Percentiles rank a stretch among this genome's conserved stretches.
phyloP scores from a whole-genome alignment of 352 stramenopile species.

The Pythium guiyangense region DNA sequence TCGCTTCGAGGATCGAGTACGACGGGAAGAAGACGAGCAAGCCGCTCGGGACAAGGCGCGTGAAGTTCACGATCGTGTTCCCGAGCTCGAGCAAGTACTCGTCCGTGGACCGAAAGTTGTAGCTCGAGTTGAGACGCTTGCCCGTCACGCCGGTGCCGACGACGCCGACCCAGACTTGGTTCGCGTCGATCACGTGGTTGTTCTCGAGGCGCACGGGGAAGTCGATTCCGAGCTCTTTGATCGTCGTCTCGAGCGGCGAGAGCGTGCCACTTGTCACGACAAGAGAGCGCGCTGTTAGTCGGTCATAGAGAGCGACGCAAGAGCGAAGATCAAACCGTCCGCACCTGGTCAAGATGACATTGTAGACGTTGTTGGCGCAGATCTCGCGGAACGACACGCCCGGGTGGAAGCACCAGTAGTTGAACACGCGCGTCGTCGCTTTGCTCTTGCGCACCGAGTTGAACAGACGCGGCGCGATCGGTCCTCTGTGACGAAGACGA shows the following conservation, averaged over 20 bases:
- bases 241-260: conserved; percentile 94
- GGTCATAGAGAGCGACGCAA: too few species aligned
- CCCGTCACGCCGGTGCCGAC: conserved; percentile 93
- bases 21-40: conserved; percentile 99
- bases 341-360: conserved; percentile 83
- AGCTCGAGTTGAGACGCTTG: conserved; percentile 94
- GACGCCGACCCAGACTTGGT: conserved; percentile 89
- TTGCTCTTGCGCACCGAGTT: conserved; percentile 49
- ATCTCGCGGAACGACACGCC: conserved; percentile 96
- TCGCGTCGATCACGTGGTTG: conserved; percentile 94
- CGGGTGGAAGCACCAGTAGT: conserved; percentile 99
- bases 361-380: conserved; percentile 87
- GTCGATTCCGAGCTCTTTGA: conserved; percentile 94
- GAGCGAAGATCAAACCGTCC: too few species aligned
- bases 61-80: conserved; percentile 95
- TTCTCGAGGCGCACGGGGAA: conserved; percentile 97
- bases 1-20: conserved; percentile 93
- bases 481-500: too few species aligned
- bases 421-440: conserved; percentile 84
- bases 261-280: conserved; percentile 99
- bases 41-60: conserved; percentile 92
- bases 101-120: conserved; percentile 89
- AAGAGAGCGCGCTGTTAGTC: too few species aligned
- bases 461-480: conserved; percentile 41
- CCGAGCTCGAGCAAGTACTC: conserved; percentile 96